Base-by-base conservation (phyloP, 2,329 filamentous ascomycete genomes). In the Monilinia polystroma region DNA sequence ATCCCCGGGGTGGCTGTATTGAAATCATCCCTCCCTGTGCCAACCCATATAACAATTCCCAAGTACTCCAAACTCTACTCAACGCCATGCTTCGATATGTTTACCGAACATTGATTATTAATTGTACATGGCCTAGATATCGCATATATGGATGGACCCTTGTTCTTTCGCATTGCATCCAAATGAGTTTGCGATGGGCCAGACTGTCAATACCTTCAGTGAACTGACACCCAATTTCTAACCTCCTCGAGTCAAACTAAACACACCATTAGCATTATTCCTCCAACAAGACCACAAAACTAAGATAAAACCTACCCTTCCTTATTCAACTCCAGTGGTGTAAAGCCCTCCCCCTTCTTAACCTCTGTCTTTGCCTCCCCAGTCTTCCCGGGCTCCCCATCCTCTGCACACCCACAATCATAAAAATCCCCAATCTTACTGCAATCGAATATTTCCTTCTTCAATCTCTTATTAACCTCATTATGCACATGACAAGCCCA, bases 401-500 rank as follows among this genome's bases (percentile, higher is more conserved):
- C 86, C n/a, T 89, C 87, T 18, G 86, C 87, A 73, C 88, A 90
- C 0, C 88, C 88, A 73, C 88, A 90, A 75, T 90, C 87, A 77
- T 90, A 90, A 75, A 88, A 88, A 73, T 90, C 87, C 20, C 87
- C 87, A 73, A 90, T 87, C 41, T 87, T 85, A 67, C 81, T 84
- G 73, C 88, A 90, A 76, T 90, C 86, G 72, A 90, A 90, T 16
- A 82, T 68, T 4, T 81, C 79, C 77, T 90, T 90, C 73, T 84
- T 78, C 43, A 90, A 78, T 66, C 86, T 80, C 78, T 84, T 81
- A 74, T 90, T 90, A 67, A 90, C 87, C 71, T 85, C 78, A 72
- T 90, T 90, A 74, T 90, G 88, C 32, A 87, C 83, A 75, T 86
- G 85, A 74, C 88, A 90, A 18, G 87, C 82, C 88, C 88, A 90